Evolutionary conservation across 352 stramenopile genomes (phyloP), one percentile per base, ranked within the genome.

Genomic region (Albugo laibachii): DNA sequence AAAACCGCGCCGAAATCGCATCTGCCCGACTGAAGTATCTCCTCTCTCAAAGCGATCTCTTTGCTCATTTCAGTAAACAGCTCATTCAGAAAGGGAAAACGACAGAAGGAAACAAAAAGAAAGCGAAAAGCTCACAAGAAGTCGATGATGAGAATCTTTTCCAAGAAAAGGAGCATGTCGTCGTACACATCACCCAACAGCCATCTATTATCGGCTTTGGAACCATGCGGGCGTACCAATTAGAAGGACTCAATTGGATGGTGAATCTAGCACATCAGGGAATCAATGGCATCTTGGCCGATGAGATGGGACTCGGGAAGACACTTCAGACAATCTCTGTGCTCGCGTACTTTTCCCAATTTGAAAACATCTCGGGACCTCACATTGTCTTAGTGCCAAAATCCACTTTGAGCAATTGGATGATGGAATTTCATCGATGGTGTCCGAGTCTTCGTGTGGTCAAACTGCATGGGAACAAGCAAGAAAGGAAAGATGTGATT

Each of bases 211-310:
- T 95, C 62, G 83, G 96, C 50, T 88, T 83, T 53, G 84, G 92
- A 35, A 84, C 59, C 2, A 97, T 99, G 93, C 85, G 95, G 52
- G 78, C 94, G 58, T 99, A 99, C 67, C 96, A 99, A 62, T 57
- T 99, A 18, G 75, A 89, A 57, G 96, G 95, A n/a, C 66, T 99
- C 41, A 95, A 95, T 57, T 99, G 95, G 95, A 88, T 99, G 63
- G 72, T 99, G 8, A 97, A 97, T 58, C 72, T 99, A 10, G 91
- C 97, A 47, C 93, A 99, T 57, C 97, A 99, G 54, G 92, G 96
- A 43, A 88, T 99, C 43, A 98, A 99, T 65, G 94, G 93, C 12
- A 98, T 98, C 45, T 61, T 98, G 20, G 95, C 92, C 0, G 94
- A 98, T 56, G 93, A 98, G 62, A 97, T 97, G 87, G 89, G 84